Percentiles rank a stretch among this genome's conserved stretches.
Evolutionary conservation across 1,284 basidiomycete species (phyloP).

Genomic region (Ceratorhiza oryzae-sativae): DNA sequence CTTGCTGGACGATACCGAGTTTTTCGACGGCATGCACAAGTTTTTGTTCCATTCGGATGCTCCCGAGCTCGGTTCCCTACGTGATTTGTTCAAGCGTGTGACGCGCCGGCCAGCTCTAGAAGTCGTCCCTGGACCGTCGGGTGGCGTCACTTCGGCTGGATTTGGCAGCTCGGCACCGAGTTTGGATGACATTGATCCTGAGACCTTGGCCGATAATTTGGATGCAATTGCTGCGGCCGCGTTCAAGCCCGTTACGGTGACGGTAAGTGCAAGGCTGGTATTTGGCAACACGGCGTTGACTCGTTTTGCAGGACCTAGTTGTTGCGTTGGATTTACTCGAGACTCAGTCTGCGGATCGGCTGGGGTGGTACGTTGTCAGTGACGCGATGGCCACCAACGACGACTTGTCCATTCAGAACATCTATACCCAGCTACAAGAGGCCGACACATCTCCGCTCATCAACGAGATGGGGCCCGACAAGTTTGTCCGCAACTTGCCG

Average conservation of each 20-base stretch:
- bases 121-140: constrained; percentile 10
- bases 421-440: constrained; percentile 72
- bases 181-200: constrained; percentile 68
- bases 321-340: constrained; percentile 77
- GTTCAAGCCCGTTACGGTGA: constrained; percentile 74
- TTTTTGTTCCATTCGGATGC: constrained; percentile 60
- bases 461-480: constrained; percentile 66
- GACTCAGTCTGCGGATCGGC: constrained; percentile 75
- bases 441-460: constrained; percentile 73
- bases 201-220: constrained; percentile 73
- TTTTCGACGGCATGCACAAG: constrained; percentile 62
- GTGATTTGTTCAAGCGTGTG: constrained; percentile 61
- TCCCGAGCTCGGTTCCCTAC: constrained; percentile 56
- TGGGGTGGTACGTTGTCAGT: constrained; percentile 67
- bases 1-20: constrained; percentile 69
- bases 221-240: constrained; percentile 76
- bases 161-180: constrained; percentile 67
- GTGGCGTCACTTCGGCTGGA: constrained; percentile 40
- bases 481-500: constrained; percentile 71
- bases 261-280: constrained; percentile 56
- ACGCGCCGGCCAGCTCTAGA: constrained; percentile 64
- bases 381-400: constrained; percentile 57
- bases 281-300: neutral
- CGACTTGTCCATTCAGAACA: constrained; percentile 72
- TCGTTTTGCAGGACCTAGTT: constrained; percentile 66